Percentiles rank a stretch among this genome's conserved stretches.
These are phyloP conservation scores for Phaffia tasmanica DNA, from an alignment of 768 basidiomycete genomes.

Conservation along the genomic window DNA sequence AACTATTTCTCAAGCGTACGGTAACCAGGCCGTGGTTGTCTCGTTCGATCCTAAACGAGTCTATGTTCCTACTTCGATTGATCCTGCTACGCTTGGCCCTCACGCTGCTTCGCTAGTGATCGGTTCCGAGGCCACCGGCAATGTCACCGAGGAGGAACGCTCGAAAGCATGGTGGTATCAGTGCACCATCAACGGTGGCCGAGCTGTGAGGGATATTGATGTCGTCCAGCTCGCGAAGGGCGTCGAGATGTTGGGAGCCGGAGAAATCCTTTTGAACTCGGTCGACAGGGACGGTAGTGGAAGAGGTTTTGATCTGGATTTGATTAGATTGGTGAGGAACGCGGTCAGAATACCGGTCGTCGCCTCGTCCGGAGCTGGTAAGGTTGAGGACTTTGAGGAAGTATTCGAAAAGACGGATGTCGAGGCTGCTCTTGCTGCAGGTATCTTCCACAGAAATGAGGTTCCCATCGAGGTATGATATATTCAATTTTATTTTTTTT, in stretches of 20 bases:
- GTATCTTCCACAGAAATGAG: constrained; percentile 88
- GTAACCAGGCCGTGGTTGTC: constrained; percentile 93
- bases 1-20: constrained; percentile 78
- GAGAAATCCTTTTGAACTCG: constrained; percentile 88
- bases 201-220: constrained; percentile 69
- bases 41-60: constrained; percentile 86
- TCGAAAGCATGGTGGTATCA: constrained; percentile 96
- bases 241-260: constrained; percentile 81
- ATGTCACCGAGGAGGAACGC: constrained; percentile 45
- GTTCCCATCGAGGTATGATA: constrained; percentile 53
- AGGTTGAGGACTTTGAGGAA: constrained; percentile 67
- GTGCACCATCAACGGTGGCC: constrained; percentile 90
- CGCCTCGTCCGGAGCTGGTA: constrained; percentile 87
- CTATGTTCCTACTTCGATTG: constrained; percentile 51
- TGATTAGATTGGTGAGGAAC: constrained; percentile 62
- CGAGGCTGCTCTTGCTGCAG: constrained; percentile 78
- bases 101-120: constrained; percentile 42
- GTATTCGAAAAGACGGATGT: constrained; percentile 69
- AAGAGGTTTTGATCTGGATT: constrained; percentile 75
- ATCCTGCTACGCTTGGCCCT: constrained; percentile 54
- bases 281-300: constrained; percentile 95
- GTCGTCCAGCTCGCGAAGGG: constrained; percentile 84
- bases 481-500: background rate
- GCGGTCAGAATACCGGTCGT: constrained; percentile 83
- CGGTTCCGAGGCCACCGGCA: constrained; percentile 28